Evolutionary conservation across 2,329 filamentous ascomycete genomes (phyloP).

Genomic region (Didymella exigua): DNA sequence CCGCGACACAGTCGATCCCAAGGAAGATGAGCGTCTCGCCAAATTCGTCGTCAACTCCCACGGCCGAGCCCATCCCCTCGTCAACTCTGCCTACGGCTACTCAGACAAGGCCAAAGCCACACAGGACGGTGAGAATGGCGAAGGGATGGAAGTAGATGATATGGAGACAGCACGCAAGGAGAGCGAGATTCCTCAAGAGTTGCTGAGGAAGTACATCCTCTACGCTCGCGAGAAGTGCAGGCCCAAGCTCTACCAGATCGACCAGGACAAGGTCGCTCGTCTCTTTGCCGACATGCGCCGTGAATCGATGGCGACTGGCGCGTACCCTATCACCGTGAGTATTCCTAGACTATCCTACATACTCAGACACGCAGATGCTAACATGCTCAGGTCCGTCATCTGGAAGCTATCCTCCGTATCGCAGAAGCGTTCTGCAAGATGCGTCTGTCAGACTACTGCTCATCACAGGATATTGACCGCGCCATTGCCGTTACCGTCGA

Average conservation of each 20-base stretch:
- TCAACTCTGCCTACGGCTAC: slow-evolving; percentile 45
- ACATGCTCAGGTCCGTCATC: slow-evolving; percentile 79
- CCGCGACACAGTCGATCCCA: slow-evolving; percentile 89
- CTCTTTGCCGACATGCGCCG: slow-evolving; percentile 96
- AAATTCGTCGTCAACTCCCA: slow-evolving; percentile 95
- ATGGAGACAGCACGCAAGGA: slow-evolving; percentile 61
- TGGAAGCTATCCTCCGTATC: slow-evolving; percentile 97
- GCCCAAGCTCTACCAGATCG: slow-evolving; percentile 95
- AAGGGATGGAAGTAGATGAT: slow-evolving; percentile 57
- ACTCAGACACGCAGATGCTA: slow-evolving; percentile 11
- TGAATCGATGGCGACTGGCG: slow-evolving; percentile 90
- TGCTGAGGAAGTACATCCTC: slow-evolving; percentile 94
- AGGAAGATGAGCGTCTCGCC: slow-evolving; percentile 89
- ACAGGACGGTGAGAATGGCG: slow-evolving; percentile 48
- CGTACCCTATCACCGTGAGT: slow-evolving; percentile 95
- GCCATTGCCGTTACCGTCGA: slow-evolving; percentile 97
- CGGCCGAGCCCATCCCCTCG: slow-evolving; percentile 79
- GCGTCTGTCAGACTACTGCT: slow-evolving; percentile 96
- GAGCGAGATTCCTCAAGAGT: slow-evolving; percentile 84
- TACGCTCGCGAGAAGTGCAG: slow-evolving; percentile 88
- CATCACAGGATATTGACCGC: slow-evolving; percentile 87
- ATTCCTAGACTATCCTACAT: background rate
- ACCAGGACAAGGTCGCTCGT: slow-evolving; percentile 93
- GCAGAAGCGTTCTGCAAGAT: slow-evolving; percentile 95
- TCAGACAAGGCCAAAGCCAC: slow-evolving; percentile 31